Conservation (phyloP, 2,329 filamentous ascomycete species). For the Sarocladium kiliense region DNA sequence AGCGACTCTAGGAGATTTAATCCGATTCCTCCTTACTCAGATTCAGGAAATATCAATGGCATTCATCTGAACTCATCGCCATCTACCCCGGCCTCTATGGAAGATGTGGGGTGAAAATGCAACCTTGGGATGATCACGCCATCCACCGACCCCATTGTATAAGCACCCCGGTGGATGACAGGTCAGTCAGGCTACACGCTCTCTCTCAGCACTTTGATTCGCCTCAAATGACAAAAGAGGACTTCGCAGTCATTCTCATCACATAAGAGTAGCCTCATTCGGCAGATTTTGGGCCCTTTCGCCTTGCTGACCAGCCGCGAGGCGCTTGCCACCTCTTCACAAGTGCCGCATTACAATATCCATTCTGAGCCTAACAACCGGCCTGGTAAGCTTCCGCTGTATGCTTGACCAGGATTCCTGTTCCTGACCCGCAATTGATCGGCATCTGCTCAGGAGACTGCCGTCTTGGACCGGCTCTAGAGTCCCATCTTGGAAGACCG, state of each 20-base stretch:
- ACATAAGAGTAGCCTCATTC: background rate
- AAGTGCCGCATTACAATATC: too few species aligned
- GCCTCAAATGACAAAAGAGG: too few species aligned
- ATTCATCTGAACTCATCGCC: too few species aligned
- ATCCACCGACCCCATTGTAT: conserved; percentile 6
- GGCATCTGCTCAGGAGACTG: too few species aligned
- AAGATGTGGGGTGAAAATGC: background rate
- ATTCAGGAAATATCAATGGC: too few species aligned
- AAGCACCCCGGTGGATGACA: background rate
- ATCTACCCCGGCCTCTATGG: background rate
- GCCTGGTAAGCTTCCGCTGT: background rate
- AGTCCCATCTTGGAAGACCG: background rate
- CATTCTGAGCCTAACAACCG: background rate
- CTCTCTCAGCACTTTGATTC: too few species aligned
- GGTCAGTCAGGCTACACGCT: too few species aligned
- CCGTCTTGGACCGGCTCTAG: background rate
- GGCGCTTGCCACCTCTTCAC: too few species aligned
- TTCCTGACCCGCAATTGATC: background rate
- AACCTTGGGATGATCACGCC: conserved; percentile 1
- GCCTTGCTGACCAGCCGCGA: too few species aligned
- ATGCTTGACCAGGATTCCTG: background rate
- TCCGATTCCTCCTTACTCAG: too few species aligned
- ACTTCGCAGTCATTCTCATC: background rate
- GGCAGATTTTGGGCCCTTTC: too few species aligned
- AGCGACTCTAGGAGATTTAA: too few species aligned